Base-by-base conservation (phyloP, 208 protist genomes). In the Leishmania braziliensis region DNA sequence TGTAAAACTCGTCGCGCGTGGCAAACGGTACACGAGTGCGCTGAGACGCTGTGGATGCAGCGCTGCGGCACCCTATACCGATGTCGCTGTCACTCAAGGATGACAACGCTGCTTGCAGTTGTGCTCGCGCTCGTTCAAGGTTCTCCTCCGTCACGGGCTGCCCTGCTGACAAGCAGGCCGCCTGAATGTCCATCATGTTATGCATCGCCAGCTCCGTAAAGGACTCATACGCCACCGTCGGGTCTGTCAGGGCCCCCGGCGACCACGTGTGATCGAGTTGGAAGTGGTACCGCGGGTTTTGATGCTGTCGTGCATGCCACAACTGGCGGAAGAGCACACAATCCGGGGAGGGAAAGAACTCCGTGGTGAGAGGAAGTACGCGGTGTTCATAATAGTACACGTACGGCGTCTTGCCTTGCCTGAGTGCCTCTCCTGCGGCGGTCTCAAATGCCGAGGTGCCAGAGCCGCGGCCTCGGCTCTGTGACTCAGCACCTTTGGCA, bases 251-350 rank as follows among this genome's bases (percentile, higher is more conserved):
- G 3, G 78, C 81, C 3, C 86, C 88, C 18, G 89, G 87, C 69
- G 89, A 89, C 78, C 83, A 87, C 71, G 76, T 84, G 70, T 91
- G 78, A 26, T 65, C 82, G 14, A 83, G 74, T 36, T 90, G 78
- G 80, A 93, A 93, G 79, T 93, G 89, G 50, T 93, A 93, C 48
- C 89, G 87, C 2, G 84, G 83, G 77, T 93, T 88, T 77, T 93
- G 87, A 1, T 77, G 81, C 48, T 69, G 60, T 4, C 88, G 83
- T 0, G 90, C 82, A 43, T 80, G 71, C 77, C 86, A 84, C 14
- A 93, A 83, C 86, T 93, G 90, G 69, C 79, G 78, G 65, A 91
- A 93, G 29, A 93, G 82, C n/a, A 87, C 36, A 65, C 75, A 83
- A 48, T 86, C 78, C 0, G 79, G 60, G 16, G 87, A 90, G 3